These are phyloP conservation scores for Phyllosticta ampelicida DNA, from an alignment of 2,329 filamentous ascomycete genomes.

Conservation along the genomic window DNA sequence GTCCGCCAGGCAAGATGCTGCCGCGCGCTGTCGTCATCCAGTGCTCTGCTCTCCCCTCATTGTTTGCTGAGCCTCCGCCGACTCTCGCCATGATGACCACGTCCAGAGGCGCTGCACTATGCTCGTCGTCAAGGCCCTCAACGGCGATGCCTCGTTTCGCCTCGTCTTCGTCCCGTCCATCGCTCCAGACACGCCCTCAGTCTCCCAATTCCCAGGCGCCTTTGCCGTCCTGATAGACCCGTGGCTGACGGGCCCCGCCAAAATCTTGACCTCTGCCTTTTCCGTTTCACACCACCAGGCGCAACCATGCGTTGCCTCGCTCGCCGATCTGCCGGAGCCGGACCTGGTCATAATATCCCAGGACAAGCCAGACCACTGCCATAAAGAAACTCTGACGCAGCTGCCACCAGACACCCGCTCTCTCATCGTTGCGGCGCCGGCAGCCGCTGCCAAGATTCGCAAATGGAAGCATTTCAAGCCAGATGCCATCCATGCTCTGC, in stretches of 20 bases:
- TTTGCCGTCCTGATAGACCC: constrained; percentile 64
- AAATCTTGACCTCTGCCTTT: constrained; percentile 50
- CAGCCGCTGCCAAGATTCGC: constrained; percentile 53
- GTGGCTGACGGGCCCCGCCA: constrained; percentile 53
- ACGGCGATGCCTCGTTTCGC: constrained; percentile 55
- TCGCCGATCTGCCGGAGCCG: constrained; percentile 42
- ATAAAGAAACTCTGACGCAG: constrained; percentile 56
- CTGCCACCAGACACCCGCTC: constrained; percentile 46
- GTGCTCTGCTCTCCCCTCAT: neutral
- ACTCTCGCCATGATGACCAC: neutral
- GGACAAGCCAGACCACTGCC: constrained; percentile 58
- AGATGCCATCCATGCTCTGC: constrained; percentile 33
- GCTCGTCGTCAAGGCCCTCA: constrained; percentile 52
- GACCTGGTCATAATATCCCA: constrained; percentile 51
- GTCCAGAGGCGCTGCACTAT: constrained; percentile 40
- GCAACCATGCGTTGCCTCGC: constrained; percentile 46
- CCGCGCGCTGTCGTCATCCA: neutral
- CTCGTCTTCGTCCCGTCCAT: constrained; percentile 49
- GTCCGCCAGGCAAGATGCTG: neutral
- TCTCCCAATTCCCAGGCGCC: constrained; percentile 33
- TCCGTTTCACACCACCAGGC: constrained; percentile 47
- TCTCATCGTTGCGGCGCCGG: constrained; percentile 54
- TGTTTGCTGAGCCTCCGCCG: neutral
- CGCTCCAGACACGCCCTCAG: constrained; percentile 28
- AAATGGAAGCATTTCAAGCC: constrained; percentile 60